Evolutionary conservation across 2,329 filamentous ascomycete genomes (phyloP).

Genomic region (Colletotrichum sp.): DNA sequence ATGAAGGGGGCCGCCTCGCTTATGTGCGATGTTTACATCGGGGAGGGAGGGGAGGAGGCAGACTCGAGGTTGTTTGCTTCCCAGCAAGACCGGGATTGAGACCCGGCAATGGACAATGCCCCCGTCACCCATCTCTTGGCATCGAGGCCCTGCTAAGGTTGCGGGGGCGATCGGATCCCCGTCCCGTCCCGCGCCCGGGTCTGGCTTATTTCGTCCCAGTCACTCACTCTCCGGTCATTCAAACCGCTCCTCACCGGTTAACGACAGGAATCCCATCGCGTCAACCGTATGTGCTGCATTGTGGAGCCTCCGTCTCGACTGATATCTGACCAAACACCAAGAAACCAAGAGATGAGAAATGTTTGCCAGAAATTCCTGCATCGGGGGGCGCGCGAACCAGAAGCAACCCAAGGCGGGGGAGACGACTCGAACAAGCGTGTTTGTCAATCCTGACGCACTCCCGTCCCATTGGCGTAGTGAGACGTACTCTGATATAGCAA

Average conservation of each 20-base stretch:
- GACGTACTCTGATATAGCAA: not conserved
- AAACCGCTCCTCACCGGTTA: not conserved
- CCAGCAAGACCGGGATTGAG: not conserved
- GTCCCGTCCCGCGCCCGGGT: not conserved
- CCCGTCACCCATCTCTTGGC: not conserved
- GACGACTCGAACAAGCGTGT: not conserved
- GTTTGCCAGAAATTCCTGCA: not conserved
- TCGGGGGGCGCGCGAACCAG: not conserved
- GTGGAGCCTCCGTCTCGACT: not conserved
- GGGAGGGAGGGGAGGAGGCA: no score
- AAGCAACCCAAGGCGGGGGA: not conserved
- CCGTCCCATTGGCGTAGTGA: not conserved
- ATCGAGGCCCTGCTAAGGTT: not conserved
- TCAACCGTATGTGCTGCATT: not conserved
- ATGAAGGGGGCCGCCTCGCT: not conserved
- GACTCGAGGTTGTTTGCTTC: not conserved
- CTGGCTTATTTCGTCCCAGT: not conserved
- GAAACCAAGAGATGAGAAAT: not conserved
- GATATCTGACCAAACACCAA: not conserved
- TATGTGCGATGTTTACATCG: not conserved
- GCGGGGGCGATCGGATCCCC: not conserved
- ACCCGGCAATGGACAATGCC: not conserved
- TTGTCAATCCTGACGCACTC: not conserved
- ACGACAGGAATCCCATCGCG: not conserved
- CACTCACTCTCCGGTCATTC: not conserved